phyloP scores from a whole-genome alignment of 768 basidiomycete species.

The Pleurotus ostreatus region DNA sequence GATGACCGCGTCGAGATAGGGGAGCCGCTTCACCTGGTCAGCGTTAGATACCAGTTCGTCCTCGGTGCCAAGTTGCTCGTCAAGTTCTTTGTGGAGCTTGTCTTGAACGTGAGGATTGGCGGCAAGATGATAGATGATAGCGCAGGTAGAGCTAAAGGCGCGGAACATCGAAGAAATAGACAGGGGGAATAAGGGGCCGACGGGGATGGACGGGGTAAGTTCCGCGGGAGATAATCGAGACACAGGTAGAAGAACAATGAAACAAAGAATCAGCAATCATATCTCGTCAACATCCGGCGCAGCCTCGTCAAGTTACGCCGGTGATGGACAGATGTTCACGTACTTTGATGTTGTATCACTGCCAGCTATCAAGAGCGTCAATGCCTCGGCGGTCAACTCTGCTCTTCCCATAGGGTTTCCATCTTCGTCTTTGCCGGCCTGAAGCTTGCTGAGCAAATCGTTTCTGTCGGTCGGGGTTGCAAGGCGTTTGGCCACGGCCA shows the following conservation, averaged over 20 bases:
- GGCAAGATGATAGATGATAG: conserved; percentile 83
- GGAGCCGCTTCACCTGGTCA: conserved; percentile 67
- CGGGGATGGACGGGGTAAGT: conserved; percentile 1
- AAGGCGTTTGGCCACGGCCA: conserved; percentile 69
- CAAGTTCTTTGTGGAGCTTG: conserved; percentile 76
- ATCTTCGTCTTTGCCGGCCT: conserved; percentile 70
- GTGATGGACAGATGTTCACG: conserved; percentile 17
- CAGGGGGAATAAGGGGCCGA: neutral
- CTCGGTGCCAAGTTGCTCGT: conserved; percentile 49
- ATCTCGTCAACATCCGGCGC: conserved; percentile 1
- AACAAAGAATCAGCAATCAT: neutral
- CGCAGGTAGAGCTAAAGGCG: conserved; percentile 71
- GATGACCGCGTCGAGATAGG: conserved; percentile 84
- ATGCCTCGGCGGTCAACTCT: conserved; percentile 86
- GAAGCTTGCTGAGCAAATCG: conserved; percentile 80
- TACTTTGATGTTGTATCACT: conserved; percentile 94
- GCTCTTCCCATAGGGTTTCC: conserved; percentile 77
- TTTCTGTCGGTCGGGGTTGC: conserved; percentile 65
- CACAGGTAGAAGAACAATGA: neutral
- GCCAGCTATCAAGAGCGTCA: conserved; percentile 84
- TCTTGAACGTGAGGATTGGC: conserved; percentile 57
- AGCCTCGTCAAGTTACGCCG: neutral
- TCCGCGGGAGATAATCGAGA: neutral
- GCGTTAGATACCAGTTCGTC: conserved; percentile 60
- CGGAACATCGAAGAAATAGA: neutral